Evolutionary conservation across 176 grass and related monocot species (phyloP).

Genomic region (Carex kokanica): DNA sequence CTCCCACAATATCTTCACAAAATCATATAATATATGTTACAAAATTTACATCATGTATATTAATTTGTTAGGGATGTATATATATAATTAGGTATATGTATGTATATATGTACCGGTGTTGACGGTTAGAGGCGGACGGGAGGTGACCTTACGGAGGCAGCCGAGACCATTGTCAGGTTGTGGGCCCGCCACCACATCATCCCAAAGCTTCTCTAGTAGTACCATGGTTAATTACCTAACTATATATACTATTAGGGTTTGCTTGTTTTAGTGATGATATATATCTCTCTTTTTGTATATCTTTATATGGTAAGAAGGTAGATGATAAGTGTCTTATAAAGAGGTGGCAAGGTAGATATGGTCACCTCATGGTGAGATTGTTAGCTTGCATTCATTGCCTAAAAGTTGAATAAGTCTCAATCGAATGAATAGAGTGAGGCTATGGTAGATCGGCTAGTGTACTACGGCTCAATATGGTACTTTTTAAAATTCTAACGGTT

Average conservation of each 20-base stretch:
- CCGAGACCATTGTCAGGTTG: slow-evolving; percentile 71
- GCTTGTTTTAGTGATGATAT: neutral
- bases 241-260: neutral
- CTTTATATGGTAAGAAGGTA: neutral
- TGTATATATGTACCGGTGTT: slow-evolving; percentile 40
- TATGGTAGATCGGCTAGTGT: no score
- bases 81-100: neutral
- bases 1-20: slow-evolving; percentile 10
- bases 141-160: slow-evolving; percentile 58
- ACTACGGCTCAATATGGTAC: no score
- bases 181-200: slow-evolving; percentile 86
- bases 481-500: no score
- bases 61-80: neutral
- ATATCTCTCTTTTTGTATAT: neutral
- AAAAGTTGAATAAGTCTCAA: no score
- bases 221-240: neutral
- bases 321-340: slow-evolving; percentile 14
- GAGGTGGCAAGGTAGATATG: slow-evolving; percentile 3
- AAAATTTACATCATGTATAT: neutral
- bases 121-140: slow-evolving; percentile 35
- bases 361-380: slow-evolving; percentile 9
- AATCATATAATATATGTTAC: neutral
- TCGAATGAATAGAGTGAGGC: no score
- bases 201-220: slow-evolving; percentile 85
- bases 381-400: neutral